Evolutionary conservation across 176 grass and related monocot genomes (phyloP).

Genomic region (Hyparrhenia diplandra): DNA sequence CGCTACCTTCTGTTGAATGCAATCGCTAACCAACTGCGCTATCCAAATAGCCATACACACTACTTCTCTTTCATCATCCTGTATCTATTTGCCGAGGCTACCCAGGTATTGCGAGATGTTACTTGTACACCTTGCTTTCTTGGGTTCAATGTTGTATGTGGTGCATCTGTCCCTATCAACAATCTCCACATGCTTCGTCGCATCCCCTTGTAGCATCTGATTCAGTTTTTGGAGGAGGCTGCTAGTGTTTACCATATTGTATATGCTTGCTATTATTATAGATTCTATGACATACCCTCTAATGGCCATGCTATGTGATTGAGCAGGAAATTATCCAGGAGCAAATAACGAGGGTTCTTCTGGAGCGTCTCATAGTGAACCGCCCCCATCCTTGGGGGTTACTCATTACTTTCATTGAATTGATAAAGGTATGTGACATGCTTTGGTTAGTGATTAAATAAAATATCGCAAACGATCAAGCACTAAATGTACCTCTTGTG

Average conservation of each 20-base stretch:
- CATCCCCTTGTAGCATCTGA: not conserved
- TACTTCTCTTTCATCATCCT: conserved; percentile 85
- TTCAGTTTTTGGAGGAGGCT: not conserved
- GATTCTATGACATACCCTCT: not conserved
- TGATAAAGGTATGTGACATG: conserved; percentile 57
- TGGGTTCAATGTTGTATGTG: not conserved
- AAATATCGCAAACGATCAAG: not conserved
- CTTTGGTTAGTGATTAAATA: not conserved
- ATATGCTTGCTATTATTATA: not conserved
- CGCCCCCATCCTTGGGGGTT: conserved; percentile 88
- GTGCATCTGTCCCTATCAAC: not conserved
- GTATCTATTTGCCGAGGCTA: conserved; percentile 69
- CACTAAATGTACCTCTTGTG: not conserved
- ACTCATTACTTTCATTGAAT: conserved; percentile 83
- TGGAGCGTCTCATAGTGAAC: conserved; percentile 80
- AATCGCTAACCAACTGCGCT: conserved; percentile 76
- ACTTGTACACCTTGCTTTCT: not conserved
- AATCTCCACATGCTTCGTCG: not conserved
- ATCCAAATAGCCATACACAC: conserved; percentile 87
- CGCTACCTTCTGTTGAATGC: conserved; percentile 84
- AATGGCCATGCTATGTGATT: not conserved
- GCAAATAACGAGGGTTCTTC: conserved; percentile 74
- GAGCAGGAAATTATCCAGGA: conserved; percentile 74
- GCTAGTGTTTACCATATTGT: not conserved
- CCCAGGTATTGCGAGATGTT: conserved; percentile 35